Evolutionary conservation across 2,329 filamentous ascomycete species (phyloP), one percentile per base, ranked within the genome.

Genomic region (Lasiodiplodia hormozganensis): DNA sequence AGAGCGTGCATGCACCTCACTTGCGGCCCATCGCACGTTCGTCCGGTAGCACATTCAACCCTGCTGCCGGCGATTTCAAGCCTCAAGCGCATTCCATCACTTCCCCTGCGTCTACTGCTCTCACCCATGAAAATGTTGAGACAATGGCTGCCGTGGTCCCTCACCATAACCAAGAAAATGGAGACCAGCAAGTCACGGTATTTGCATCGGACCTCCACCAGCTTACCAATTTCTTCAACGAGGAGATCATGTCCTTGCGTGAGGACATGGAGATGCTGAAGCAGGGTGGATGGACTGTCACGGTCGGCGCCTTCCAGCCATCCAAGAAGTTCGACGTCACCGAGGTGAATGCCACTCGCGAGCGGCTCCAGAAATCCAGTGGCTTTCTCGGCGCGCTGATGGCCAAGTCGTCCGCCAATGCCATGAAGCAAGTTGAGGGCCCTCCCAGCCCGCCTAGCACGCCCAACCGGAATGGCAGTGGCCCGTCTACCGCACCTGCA

Each of bases 231-330:
- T 16, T 34, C 21, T 62, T 53, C 49, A 43, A 53, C 11, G 36
- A 68, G 3, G 57, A 68, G 36, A 62, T 68, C 6, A 4, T 68
- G 21, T 54, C 47, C 4, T 38, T 68, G 36, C 66, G 66, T 16
- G 66, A 57, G 14, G 73, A 73, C 2, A 68, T 78, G 28, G 72
- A 75, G 25, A 70, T 65, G 23, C 21, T 74, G 34, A 72, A 73
- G 64, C 72, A 70, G 43, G 73, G 71, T 8, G 67, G 69, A 14
- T 74, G 70, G 72, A 67, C 67, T 3, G 69, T 73, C 47, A 71
- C 67, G 14, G 67, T 75, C 34, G 71, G 72, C 4, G 69, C 72
- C 16, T 70, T 68, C 38, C 28, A 40, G 11, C 21, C 40, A 2
- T 25, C 67, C 18, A 52, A 56, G 34, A 11, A 56, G 6, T 4